These are phyloP conservation scores for Thermothielavioides terrestris DNA, from an alignment of 495 filamentous ascomycete species.

Conservation along the genomic window DNA sequence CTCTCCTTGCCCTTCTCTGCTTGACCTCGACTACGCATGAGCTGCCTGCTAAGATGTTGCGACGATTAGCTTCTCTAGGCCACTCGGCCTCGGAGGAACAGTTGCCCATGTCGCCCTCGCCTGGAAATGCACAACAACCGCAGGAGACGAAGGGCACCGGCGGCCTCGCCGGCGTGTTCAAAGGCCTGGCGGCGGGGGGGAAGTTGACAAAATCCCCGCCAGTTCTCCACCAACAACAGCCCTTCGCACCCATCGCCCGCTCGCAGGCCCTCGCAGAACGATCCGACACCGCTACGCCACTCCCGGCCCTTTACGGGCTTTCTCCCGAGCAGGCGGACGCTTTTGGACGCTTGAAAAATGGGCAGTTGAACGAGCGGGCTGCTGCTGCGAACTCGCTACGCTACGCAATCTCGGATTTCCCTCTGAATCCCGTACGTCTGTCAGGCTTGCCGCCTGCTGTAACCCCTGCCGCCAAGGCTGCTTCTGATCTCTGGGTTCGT, in stretches of 20 bases:
- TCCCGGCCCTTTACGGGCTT: constrained; percentile 24
- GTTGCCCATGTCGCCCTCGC: constrained; percentile 47
- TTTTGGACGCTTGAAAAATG: constrained; percentile 38
- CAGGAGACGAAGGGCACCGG: constrained; percentile 40
- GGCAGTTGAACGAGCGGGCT: constrained; percentile 42
- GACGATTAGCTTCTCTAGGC: constrained; percentile 38
- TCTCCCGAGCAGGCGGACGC: constrained; percentile 36
- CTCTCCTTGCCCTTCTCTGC: too few species aligned
- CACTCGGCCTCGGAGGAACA: constrained; percentile 32
- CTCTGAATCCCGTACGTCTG: constrained; percentile 41
- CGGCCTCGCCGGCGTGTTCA: constrained; percentile 49
- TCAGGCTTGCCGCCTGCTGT: background rate
- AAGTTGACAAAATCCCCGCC: constrained; percentile 39
- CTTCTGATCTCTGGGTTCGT: constrained; percentile 4
- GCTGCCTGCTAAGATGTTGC: constrained; percentile 35
- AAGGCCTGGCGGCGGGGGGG: constrained; percentile 41
- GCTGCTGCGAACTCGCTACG: constrained; percentile 49
- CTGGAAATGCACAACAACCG: constrained; percentile 44
- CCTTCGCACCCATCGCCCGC: constrained; percentile 14
- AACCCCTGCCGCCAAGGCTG: background rate
- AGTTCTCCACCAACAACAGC: constrained; percentile 18
- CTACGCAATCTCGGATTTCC: constrained; percentile 46
- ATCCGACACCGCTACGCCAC: constrained; percentile 17
- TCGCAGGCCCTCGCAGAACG: constrained; percentile 25
- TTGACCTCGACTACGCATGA: constrained; percentile 4